Conservation (phyloP, 2,329 filamentous ascomycete species). For the Bimuria novae-zelandiae region DNA sequence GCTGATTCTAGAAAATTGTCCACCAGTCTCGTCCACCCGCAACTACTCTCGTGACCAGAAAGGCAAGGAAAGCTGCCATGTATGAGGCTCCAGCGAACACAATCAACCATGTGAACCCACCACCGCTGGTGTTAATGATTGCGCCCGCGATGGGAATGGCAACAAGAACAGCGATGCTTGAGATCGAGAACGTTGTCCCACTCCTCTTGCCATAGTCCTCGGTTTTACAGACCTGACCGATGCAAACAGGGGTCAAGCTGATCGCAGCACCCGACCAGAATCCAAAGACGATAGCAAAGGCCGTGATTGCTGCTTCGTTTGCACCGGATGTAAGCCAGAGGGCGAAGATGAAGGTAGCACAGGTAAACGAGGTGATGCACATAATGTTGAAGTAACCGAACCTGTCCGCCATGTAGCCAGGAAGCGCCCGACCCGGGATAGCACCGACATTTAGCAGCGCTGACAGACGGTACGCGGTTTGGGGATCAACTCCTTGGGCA, state of each 20-base stretch:
- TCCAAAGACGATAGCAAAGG: constrained; percentile 69
- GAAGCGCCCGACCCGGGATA: constrained; percentile 59
- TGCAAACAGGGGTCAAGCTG: constrained; percentile 63
- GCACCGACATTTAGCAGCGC: constrained; percentile 56
- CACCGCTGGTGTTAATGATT: constrained; percentile 21
- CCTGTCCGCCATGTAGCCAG: constrained; percentile 58
- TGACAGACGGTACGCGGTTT: constrained; percentile 34
- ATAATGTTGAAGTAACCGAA: constrained; percentile 60
- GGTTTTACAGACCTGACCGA: constrained; percentile 72
- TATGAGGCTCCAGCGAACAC: constrained; percentile 26
- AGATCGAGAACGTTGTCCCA: constrained; percentile 64
- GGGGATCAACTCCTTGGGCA: constrained; percentile 15
- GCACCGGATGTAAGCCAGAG: constrained; percentile 58
- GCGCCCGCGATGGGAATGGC: constrained; percentile 68
- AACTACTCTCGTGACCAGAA: constrained; percentile 18
- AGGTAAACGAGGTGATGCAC: constrained; percentile 51
- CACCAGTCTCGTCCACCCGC: constrained; percentile 20
- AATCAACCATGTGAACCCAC: constrained; percentile 24
- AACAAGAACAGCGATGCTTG: constrained; percentile 66
- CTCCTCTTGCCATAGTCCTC: constrained; percentile 69
- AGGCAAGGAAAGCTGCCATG: constrained; percentile 20
- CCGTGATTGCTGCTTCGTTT: constrained; percentile 61
- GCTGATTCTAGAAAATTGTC: not conserved
- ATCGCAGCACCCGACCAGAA: constrained; percentile 71
- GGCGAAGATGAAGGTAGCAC: constrained; percentile 53